Evolutionary conservation across 2,329 filamentous ascomycete species (phyloP).

Genomic region (Ophiosphaerella narmari): DNA sequence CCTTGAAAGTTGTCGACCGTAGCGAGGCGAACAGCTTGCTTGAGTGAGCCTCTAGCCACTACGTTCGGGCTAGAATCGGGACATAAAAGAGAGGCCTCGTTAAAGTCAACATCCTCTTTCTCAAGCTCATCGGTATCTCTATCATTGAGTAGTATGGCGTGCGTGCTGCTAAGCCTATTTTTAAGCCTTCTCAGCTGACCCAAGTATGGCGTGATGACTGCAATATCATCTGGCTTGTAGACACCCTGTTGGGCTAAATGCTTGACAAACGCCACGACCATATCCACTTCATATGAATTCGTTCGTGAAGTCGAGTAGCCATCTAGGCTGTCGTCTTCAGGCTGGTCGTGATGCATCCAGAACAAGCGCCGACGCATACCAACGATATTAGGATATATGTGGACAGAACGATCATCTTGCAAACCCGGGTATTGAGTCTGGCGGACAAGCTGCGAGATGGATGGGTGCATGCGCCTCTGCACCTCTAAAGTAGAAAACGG

Average conservation of each 20-base stretch:
- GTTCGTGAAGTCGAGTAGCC: slow-evolving; percentile 51
- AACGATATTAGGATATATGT: slow-evolving; percentile 52
- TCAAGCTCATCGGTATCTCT: too few relatives aligned
- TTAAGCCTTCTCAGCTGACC: slow-evolving; percentile 62
- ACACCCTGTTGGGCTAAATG: slow-evolving; percentile 69
- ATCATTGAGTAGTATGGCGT: slow-evolving; percentile 63
- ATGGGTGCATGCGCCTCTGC: slow-evolving; percentile 69
- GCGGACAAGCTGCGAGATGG: slow-evolving; percentile 63
- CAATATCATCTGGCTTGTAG: slow-evolving; percentile 66
- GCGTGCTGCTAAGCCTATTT: slow-evolving; percentile 50
- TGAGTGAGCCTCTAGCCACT: slow-evolving; percentile 26
- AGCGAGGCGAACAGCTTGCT: slow-evolving; percentile 50
- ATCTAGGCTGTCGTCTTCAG: slow-evolving; percentile 44
- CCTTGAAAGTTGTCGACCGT: slow-evolving; percentile 80
- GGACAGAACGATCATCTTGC: slow-evolving; percentile 53
- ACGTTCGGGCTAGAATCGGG: slow-evolving; percentile 8
- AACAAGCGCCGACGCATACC: slow-evolving; percentile 61
- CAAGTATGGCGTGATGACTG: slow-evolving; percentile 69
- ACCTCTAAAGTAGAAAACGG: slow-evolving; percentile 52
- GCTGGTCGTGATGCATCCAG: slow-evolving; percentile 64
- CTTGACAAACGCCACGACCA: slow-evolving; percentile 65
- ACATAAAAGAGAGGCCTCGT: too few relatives aligned
- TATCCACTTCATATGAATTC: slow-evolving; percentile 66
- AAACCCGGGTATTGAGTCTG: slow-evolving; percentile 62
- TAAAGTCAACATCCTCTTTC: too few relatives aligned